Evolutionary conservation across 2,329 filamentous ascomycete genomes (phyloP), one percentile per base, ranked within the genome.

Genomic region (Thermothelomyces thermophilus): DNA sequence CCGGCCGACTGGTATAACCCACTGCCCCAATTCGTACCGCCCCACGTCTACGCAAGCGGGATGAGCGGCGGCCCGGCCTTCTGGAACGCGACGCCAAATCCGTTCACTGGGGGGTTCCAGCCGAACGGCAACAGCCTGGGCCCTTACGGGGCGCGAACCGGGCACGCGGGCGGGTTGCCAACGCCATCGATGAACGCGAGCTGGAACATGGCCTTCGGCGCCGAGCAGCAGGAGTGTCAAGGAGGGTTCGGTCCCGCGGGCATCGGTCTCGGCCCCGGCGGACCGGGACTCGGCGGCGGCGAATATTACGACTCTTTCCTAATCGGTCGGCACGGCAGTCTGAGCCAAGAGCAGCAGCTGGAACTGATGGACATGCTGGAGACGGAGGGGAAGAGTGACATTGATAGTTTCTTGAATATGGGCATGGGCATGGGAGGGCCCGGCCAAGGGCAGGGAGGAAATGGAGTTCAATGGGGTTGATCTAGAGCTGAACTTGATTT

Each of bases 291-390:
- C 24, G 24, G 5, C 24, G 24, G 5, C 24, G 44, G 44, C 22
- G 44, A 45, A 5, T 50, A 45, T 19, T 48, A 48, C 22, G 7
- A 54, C 41, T 44, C 50, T 24, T 58, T 62, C 20, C 62, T 66
- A 3, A 66, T 70, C 22, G 77, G 78, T 63, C 77, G 75, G 52
- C 81, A 80, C 60, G 88, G 82, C 56, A 86, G 76, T 52, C 71
- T 94, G 28, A 90, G 83, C 52, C 84, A 90, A 56, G 80, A 88
- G 61, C 87, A 94, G 66, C 88, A 93, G 67, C 70, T 84, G 55
- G 87, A 95, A 70, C 72, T 95, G 33, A 89, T 94, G 85, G 81
- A 83, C 48, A 82, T 83, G 42, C 75, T 95, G 30, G 86, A 93
- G 65, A 86, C 73, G 58, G 79, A 84, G 56, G 82, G 81, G 0